Conservation (phyloP, 345 rosid genomes). For the Citrus sinensis region DVS_A1.0 CM039163.1:11664501-11665000, state of each 20-base stretch:
- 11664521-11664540: slow-evolving; percentile 9
- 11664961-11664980: too few species aligned
- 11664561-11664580: slow-evolving; percentile 13
- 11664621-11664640: slow-evolving; percentile 18
- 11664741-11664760: background rate
- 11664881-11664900: background rate
- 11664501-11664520: slow-evolving; percentile 25
- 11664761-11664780: background rate
- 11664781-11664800: background rate
- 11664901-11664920: too few species aligned
- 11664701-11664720: slow-evolving; percentile 18
- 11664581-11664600: slow-evolving; percentile 1
- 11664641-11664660: background rate
- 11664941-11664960: background rate
- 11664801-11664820: slow-evolving; percentile 4
- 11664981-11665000: too few species aligned
- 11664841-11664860: background rate
- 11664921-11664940: too few species aligned
- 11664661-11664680: background rate
- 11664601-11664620: slow-evolving; percentile 11
- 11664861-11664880: background rate
- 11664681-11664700: slow-evolving; percentile 8
- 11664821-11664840: background rate
- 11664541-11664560: slow-evolving; percentile 8
- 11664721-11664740: slow-evolving; percentile 19